Percentiles rank a stretch among this genome's conserved stretches.
phyloP scores from a whole-genome alignment of 1,139 yeast genomes.

The Kurtzmaniella quercitrusa region DNA sequence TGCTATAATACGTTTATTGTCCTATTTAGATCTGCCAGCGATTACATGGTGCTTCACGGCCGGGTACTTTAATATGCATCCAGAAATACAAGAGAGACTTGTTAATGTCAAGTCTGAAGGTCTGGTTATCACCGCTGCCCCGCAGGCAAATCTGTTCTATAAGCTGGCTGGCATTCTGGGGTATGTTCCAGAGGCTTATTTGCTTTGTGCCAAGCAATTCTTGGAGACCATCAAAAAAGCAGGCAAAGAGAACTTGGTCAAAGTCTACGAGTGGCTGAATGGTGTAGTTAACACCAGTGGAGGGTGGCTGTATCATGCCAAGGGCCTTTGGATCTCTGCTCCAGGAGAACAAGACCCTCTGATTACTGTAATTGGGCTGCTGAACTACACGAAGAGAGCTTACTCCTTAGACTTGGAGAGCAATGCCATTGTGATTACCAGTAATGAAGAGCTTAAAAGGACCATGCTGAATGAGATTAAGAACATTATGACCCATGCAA shows the following conservation, averaged over 20 bases:
- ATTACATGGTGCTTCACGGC: constrained; percentile 89
- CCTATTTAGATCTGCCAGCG: constrained; percentile 51
- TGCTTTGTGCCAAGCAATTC: constrained; percentile 70
- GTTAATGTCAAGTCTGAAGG: constrained; percentile 61
- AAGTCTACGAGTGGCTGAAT: constrained; percentile 77
- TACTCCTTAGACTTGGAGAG: constrained; percentile 85
- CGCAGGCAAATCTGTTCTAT: constrained; percentile 90
- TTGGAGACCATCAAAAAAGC: constrained; percentile 47
- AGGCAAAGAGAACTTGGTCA: constrained; percentile 45
- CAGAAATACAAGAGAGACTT: constrained; percentile 62
- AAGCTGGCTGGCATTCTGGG: constrained; percentile 79
- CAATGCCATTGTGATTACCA: constrained; percentile 75
- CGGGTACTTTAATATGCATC: constrained; percentile 91
- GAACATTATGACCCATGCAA: constrained; percentile 52
- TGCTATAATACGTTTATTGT: constrained; percentile 55
- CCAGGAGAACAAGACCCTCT: constrained; percentile 60
- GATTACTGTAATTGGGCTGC: constrained; percentile 82
- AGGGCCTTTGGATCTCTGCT: constrained; percentile 83
- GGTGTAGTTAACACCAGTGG: constrained; percentile 76
- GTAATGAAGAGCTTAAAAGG: constrained; percentile 53
- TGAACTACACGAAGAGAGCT: constrained; percentile 89
- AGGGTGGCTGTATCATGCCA: constrained; percentile 99
- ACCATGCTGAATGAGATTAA: constrained; percentile 62
- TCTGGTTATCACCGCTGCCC: constrained; percentile 82
- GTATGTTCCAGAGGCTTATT: constrained; percentile 82